Percentiles rank a stretch among this genome's conserved stretches.
Conservation (phyloP, 306 rosid genomes). For the Dalbergia oliveri region DNA sequence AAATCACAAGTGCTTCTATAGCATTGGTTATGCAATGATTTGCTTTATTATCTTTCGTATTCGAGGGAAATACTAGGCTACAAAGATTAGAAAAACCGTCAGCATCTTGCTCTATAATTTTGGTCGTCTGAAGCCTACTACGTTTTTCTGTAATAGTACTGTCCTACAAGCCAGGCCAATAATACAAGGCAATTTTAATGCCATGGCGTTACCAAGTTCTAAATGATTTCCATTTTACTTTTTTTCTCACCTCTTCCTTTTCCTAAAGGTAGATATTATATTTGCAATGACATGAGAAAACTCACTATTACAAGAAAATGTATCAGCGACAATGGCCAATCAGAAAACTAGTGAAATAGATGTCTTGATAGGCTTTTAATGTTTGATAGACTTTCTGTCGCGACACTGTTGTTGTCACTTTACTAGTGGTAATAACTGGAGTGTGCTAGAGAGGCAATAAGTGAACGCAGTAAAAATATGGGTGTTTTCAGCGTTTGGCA, state of each 20-base stretch:
- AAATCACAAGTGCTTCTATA: background rate
- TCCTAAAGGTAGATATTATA: no score
- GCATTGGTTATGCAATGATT: conserved; percentile 14
- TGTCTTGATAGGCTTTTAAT: no score
- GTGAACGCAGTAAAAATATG: no score
- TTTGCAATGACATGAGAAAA: no score
- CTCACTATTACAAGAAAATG: no score
- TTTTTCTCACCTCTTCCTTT: background rate
- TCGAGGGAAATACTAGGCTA: background rate
- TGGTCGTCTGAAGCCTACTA: background rate
- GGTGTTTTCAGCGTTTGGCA: no score
- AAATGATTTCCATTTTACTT: background rate
- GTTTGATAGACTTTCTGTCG: no score
- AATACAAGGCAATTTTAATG: background rate
- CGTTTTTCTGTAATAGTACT: background rate
- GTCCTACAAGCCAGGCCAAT: conserved; percentile 7
- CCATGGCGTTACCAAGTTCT: background rate
- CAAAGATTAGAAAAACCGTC: background rate
- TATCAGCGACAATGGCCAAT: no score
- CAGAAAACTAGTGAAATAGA: no score
- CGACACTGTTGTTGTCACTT: no score
- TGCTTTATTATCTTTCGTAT: background rate
- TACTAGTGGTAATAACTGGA: no score
- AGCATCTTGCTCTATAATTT: background rate
- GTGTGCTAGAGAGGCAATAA: no score